Evolutionary conservation across 306 rosid genomes (phyloP).

Genomic region (Mimosa pudica): DNA sequence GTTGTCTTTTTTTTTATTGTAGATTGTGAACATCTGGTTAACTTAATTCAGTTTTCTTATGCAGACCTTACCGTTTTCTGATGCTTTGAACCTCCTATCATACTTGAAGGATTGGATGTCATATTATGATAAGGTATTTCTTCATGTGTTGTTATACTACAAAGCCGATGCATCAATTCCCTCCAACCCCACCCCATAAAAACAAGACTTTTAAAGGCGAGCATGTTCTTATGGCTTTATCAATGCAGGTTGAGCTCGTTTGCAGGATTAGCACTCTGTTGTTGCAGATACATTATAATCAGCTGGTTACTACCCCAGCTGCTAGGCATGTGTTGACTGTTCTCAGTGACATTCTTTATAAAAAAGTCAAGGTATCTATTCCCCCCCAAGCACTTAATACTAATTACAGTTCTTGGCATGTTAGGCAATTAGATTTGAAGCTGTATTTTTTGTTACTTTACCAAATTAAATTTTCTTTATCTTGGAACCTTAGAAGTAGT

Average conservation of each 20-base stretch:
- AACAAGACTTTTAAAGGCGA: background rate
- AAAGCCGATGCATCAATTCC: background rate
- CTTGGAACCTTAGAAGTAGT: no score
- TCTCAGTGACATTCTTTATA: slow-evolving; percentile 66
- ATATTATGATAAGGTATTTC: slow-evolving; percentile 78
- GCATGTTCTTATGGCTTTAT: slow-evolving; percentile 15
- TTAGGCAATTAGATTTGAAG: slow-evolving; percentile 13
- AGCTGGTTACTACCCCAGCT: slow-evolving; percentile 73
- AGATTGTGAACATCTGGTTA: slow-evolving; percentile 26
- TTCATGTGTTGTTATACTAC: slow-evolving; percentile 6
- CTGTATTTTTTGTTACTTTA: background rate
- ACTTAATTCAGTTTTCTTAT: slow-evolving; percentile 32
- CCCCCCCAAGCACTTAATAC: background rate
- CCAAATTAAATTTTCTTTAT: background rate
- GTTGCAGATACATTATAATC: slow-evolving; percentile 76
- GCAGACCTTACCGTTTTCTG: slow-evolving; percentile 92
- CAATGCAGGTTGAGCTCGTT: slow-evolving; percentile 85
- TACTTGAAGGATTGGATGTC: slow-evolving; percentile 86
- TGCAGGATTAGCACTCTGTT: slow-evolving; percentile 74
- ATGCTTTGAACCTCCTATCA: slow-evolving; percentile 77
- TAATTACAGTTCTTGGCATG: background rate
- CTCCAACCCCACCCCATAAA: background rate
- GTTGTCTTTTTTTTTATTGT: background rate
- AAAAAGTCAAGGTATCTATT: slow-evolving; percentile 71
- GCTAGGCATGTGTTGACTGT: slow-evolving; percentile 71